A percentile compares a stretch with the other conserved stretches of the same genome.
Evolutionary conservation across 371 early-diverging fungal genomes (phyloP).

Genomic region (Apophysomyces elegans): DNA sequence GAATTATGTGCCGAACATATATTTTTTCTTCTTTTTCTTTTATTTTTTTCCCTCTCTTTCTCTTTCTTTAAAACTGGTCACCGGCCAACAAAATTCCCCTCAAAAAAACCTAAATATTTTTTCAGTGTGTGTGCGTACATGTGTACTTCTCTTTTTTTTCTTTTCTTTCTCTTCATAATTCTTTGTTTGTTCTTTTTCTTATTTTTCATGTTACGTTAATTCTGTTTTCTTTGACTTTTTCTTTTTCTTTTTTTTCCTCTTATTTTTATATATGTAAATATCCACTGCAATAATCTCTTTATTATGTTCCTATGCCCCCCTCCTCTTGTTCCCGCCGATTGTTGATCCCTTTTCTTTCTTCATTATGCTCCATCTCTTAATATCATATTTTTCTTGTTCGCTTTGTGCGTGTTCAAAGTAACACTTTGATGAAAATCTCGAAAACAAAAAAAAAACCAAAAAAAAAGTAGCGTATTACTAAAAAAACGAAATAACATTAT

Average conservation of each 20-base stretch:
- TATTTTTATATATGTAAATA: constrained; percentile 7
- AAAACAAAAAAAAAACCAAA: neutral
- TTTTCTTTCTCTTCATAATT: neutral
- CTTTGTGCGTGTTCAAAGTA: constrained; percentile 1
- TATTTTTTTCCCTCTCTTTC: neutral
- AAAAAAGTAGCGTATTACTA: too few relatives aligned
- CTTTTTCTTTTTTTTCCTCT: neutral
- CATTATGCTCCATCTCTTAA: constrained; percentile 13
- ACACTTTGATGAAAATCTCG: neutral
- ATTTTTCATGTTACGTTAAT: too few relatives aligned
- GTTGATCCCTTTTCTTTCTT: constrained; percentile 5
- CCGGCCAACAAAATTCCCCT: neutral
- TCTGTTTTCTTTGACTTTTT: constrained; percentile 3
- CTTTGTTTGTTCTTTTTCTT: too few relatives aligned
- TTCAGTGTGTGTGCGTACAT: constrained; percentile 11
- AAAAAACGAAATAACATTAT: too few relatives aligned
- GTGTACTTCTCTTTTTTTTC: constrained; percentile 6
- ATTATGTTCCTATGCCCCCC: constrained; percentile 13
- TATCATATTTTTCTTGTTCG: neutral
- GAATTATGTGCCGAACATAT: neutral
- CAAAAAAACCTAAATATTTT: neutral
- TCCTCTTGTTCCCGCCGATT: constrained; percentile 10
- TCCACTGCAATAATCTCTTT: constrained; percentile 1
- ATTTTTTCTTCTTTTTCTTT: neutral
- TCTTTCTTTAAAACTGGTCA: too few relatives aligned